Percentiles rank a stretch among this genome's conserved stretches.
Evolutionary conservation across 805 yeast species (phyloP).

Genomic region (Lachancea meyersii): DNA sequence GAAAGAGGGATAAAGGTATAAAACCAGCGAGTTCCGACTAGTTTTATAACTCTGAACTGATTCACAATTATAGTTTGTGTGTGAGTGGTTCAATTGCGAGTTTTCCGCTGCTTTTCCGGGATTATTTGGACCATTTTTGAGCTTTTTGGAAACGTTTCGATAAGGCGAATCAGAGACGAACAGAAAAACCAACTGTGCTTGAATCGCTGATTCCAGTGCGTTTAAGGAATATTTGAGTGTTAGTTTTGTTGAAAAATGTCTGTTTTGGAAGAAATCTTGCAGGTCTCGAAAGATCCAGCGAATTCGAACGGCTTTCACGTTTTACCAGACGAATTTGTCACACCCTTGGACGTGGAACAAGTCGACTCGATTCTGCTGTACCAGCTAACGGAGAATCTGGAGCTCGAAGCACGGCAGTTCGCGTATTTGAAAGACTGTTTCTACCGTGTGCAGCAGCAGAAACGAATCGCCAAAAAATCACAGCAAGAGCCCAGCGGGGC

Average conservation of each 20-base stretch:
- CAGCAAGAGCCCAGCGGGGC: conserved; percentile 36
- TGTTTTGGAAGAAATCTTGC: conserved; percentile 24
- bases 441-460: conserved; percentile 30
- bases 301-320: conserved; percentile 10
- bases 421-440: conserved; percentile 27
- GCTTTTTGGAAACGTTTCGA: neutral
- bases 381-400: conserved; percentile 31
- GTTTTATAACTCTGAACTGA: too few relatives aligned
- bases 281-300: conserved; percentile 15
- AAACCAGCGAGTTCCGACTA: neutral
- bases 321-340: conserved; percentile 12
- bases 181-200: too few relatives aligned
- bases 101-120: neutral
- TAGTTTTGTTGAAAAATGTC: conserved; percentile 12
- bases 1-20: too few relatives aligned
- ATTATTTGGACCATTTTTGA: neutral
- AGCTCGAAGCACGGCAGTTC: conserved; percentile 19
- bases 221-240: neutral
- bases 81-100: too few relatives aligned
- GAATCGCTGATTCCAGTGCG: too few relatives aligned
- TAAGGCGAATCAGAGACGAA: neutral
- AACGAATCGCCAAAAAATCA: conserved; percentile 41
- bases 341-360: conserved; percentile 14
- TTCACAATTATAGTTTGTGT: too few relatives aligned
- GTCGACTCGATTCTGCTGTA: conserved; percentile 28